Evolutionary conservation across 2,329 filamentous ascomycete species (phyloP).

Genomic region (Apiospora hydei): DNA sequence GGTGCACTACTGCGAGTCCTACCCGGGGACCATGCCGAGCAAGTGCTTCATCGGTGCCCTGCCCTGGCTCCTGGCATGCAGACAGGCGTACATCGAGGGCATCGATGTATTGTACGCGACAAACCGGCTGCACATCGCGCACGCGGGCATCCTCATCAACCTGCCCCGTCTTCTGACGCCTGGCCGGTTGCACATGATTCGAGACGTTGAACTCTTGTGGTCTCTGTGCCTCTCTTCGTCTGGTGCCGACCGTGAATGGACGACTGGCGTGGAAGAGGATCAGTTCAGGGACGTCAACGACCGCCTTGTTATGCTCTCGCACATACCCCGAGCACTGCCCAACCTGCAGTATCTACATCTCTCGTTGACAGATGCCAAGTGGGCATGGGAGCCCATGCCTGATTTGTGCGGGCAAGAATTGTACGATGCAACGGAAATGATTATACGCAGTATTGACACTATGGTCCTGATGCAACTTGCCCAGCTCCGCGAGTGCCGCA

Average conservation of each 20-base stretch:
- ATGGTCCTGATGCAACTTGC: conserved; percentile 1
- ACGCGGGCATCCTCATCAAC: conserved; percentile 2
- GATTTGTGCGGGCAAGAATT: conserved; percentile 6
- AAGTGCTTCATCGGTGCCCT: conserved; percentile 4
- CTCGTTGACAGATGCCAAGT: background rate
- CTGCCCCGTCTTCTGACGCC: background rate
- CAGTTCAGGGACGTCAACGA: background rate
- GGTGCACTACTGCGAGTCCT: conserved; percentile 2
- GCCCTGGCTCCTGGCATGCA: background rate
- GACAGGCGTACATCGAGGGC: conserved; percentile 15
- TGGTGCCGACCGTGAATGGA: background rate
- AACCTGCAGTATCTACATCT: conserved; percentile 1
- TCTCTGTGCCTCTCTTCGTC: background rate
- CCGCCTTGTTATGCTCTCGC: conserved; percentile 9
- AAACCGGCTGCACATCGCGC: conserved; percentile 1
- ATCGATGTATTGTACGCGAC: conserved; percentile 9
- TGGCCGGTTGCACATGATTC: background rate
- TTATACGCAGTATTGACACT: conserved; percentile 26
- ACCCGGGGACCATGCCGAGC: conserved; percentile 4
- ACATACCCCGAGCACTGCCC: background rate
- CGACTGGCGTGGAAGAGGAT: background rate
- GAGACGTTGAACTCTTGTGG: background rate
- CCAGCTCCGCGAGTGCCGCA: conserved; percentile 24
- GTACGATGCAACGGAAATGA: conserved; percentile 24
- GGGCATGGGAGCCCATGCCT: background rate